A percentile compares a stretch with the other conserved stretches of the same genome.
These are phyloP conservation scores for Coprinellus aureogranulatus DNA, from an alignment of 768 basidiomycete species.

Conservation along the genomic window DNA sequence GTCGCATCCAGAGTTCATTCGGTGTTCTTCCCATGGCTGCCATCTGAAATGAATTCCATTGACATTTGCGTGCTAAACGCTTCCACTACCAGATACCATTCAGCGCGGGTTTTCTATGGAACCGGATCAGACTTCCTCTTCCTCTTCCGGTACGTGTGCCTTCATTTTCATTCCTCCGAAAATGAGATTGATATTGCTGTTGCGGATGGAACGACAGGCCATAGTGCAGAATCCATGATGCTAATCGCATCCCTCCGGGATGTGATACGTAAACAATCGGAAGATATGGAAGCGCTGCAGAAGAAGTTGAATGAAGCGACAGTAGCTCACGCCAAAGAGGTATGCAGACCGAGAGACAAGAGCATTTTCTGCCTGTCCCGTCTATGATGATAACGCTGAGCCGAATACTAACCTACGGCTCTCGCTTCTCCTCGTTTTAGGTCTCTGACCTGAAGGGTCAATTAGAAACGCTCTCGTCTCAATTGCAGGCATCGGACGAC, in stretches of 20 bases:
- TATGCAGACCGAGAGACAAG: constrained; percentile 3
- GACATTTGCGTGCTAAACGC: neutral
- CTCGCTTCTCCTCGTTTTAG: constrained; percentile 26
- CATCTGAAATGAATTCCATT: no score
- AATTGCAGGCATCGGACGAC: constrained; percentile 53
- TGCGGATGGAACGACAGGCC: constrained; percentile 37
- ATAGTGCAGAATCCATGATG: constrained; percentile 74
- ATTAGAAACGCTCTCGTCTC: constrained; percentile 42
- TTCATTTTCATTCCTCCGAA: constrained; percentile 2
- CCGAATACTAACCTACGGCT: neutral
- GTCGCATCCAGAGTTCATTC: neutral
- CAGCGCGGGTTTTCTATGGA: constrained; percentile 71
- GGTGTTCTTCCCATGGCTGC: no score
- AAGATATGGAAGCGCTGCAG: constrained; percentile 60
- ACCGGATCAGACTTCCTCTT: constrained; percentile 56
- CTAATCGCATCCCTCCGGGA: constrained; percentile 82
- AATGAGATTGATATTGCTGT: neutral
- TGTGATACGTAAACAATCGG: constrained; percentile 77
- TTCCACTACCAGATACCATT: constrained; percentile 54
- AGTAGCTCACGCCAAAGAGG: constrained; percentile 17
- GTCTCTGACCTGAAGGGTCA: constrained; percentile 44
- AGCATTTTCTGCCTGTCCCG: neutral
- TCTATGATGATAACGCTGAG: neutral
- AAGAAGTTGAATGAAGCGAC: constrained; percentile 5
- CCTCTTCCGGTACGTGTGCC: constrained; percentile 51